These are phyloP conservation scores for Podospora bellae-mahoneyi DNA, from an alignment of 495 filamentous ascomycete species.

Conservation along the genomic window DNA sequence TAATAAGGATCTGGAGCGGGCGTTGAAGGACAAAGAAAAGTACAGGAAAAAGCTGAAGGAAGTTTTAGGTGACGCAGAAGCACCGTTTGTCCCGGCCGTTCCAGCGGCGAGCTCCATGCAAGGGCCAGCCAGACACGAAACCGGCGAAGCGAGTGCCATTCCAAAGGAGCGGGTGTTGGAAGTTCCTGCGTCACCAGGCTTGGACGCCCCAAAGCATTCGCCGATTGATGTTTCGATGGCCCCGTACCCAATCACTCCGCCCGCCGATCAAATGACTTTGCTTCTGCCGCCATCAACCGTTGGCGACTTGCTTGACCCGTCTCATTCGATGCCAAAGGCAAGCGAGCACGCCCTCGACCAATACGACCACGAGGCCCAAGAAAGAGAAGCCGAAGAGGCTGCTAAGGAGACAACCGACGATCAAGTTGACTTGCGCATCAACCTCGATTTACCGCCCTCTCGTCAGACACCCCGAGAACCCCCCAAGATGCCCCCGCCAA, in stretches of 20 bases:
- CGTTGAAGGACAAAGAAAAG: slow-evolving; percentile 90
- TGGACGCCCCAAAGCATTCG: slow-evolving; percentile 45
- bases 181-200: slow-evolving; percentile 41
- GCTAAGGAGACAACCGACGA: slow-evolving; percentile 39
- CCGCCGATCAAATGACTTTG: slow-evolving; percentile 36
- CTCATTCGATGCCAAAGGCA: slow-evolving; percentile 52
- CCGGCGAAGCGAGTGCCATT: slow-evolving; percentile 14
- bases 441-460: slow-evolving; percentile 45
- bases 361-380: slow-evolving; percentile 51
- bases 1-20: slow-evolving; percentile 90
- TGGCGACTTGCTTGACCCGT: slow-evolving; percentile 45
- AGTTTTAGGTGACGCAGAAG: slow-evolving; percentile 38
- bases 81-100: slow-evolving; percentile 22
- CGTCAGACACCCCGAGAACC: slow-evolving; percentile 47
- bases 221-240: slow-evolving; percentile 52
- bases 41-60: slow-evolving; percentile 91
- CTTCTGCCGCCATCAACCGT: slow-evolving; percentile 34
- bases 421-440: slow-evolving; percentile 42
- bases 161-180: slow-evolving; percentile 36
- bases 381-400: slow-evolving; percentile 41
- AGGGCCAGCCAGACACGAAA: slow-evolving; percentile 12
- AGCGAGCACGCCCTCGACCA: slow-evolving; percentile 51
- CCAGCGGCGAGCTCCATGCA: slow-evolving; percentile 9
- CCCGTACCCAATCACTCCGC: slow-evolving; percentile 57
- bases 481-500: slow-evolving; percentile 42